Percentiles rank a stretch among this genome's conserved stretches.
Evolutionary conservation across 441 rosid genomes (phyloP).

Genomic region (Pelargonium fulgidum): DNA sequence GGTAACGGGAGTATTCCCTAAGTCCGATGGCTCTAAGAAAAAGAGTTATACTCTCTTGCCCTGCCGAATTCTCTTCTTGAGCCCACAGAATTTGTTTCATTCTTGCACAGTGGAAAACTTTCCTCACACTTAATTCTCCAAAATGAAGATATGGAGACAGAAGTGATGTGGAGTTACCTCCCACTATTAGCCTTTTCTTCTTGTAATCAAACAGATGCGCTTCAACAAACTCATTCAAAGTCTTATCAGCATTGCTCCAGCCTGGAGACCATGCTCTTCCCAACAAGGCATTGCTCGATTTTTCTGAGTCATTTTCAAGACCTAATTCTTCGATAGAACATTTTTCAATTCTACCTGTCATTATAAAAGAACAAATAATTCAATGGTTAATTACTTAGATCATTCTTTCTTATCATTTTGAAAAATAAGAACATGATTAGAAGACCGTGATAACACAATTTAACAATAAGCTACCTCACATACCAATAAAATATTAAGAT

Average conservation of each 20-base stretch:
- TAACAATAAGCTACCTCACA: not conserved
- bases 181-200: slow-evolving; percentile 78
- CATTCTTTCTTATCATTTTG: not conserved
- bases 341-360: slow-evolving; percentile 64
- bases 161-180: slow-evolving; percentile 86
- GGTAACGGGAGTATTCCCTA: slow-evolving; percentile 83
- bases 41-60: slow-evolving; percentile 88
- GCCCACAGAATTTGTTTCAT: slow-evolving; percentile 89
- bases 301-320: slow-evolving; percentile 88
- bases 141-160: slow-evolving; percentile 95
- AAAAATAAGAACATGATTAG: not conserved
- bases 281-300: slow-evolving; percentile 89
- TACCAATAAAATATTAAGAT: not conserved
- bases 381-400: slow-evolving; percentile 2
- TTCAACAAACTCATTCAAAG: slow-evolving; percentile 71
- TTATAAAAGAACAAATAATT: slow-evolving; percentile 10
- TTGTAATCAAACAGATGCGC: slow-evolving; percentile 83
- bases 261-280: slow-evolving; percentile 98
- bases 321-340: slow-evolving; percentile 57
- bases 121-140: slow-evolving; percentile 91
- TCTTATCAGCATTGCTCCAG: slow-evolving; percentile 88
- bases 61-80: slow-evolving; percentile 80
- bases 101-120: slow-evolving; percentile 81
- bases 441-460: not conserved
- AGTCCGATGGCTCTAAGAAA: slow-evolving; percentile 89